Conservation (phyloP, 176 grass and related monocot genomes). For the Microstegium vimineum region DNA sequence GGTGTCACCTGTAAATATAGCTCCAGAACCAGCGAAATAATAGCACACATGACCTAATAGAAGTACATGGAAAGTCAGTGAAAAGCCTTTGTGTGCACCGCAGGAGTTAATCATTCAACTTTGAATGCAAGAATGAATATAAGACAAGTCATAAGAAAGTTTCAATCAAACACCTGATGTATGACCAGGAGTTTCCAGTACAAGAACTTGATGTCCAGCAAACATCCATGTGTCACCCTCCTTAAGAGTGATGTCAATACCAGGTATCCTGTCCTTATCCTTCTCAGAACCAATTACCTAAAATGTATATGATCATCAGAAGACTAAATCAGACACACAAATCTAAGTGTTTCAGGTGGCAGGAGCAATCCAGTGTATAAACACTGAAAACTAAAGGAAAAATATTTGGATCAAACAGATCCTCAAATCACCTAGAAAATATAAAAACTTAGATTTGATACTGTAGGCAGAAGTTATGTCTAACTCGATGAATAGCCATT, state of each 20-base stretch:
- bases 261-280: constrained; percentile 95
- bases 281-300: constrained; percentile 93
- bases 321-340: not conserved
- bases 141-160: not conserved
- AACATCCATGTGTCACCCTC: constrained; percentile 99
- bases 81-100: not conserved
- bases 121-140: not conserved
- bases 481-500: not conserved
- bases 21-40: constrained; percentile 77
- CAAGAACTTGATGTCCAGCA: constrained; percentile 86
- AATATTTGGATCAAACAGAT: not conserved
- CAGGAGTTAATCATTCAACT: not conserved
- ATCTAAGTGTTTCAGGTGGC: not conserved
- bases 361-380: constrained; percentile 9
- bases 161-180: constrained; percentile 56
- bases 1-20: constrained; percentile 89
- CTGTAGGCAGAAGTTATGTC: not conserved
- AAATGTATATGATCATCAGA: constrained; percentile 22
- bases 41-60: constrained; percentile 85
- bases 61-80: not conserved
- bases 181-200: constrained; percentile 96
- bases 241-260: constrained; percentile 83
- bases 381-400: constrained; percentile 7
- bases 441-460: not conserved
- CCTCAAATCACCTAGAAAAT: constrained; percentile 2